Conservation (phyloP, 2,329 filamentous ascomycete species). For the Scedosporium dehoogii region DNA sequence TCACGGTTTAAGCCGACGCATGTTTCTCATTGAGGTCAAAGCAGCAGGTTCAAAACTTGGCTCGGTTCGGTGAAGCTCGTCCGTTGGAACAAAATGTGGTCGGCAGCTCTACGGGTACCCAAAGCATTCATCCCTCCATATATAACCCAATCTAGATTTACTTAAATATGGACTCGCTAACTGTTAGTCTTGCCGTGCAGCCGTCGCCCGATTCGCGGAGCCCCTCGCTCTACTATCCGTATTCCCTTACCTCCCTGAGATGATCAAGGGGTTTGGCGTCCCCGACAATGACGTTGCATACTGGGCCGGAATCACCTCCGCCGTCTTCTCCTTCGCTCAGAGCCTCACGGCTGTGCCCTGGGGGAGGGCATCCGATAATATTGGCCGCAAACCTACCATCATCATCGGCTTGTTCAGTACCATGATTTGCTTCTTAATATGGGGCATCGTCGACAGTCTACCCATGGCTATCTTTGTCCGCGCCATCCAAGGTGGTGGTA, state of each 20-base stretch:
- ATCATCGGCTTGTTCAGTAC: constrained; percentile 64
- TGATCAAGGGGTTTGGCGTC: constrained; percentile 72
- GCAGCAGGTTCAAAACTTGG: not conserved
- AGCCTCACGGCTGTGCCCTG: constrained; percentile 63
- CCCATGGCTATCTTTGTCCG: constrained; percentile 71
- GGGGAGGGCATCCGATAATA: constrained; percentile 66
- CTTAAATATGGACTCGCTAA: not conserved
- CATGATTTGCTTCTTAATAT: constrained; percentile 71
- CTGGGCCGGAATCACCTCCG: constrained; percentile 69
- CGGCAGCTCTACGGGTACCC: not conserved
- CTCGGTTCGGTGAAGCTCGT: not conserved
- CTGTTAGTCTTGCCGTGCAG: constrained; percentile 26
- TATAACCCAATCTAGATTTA: not conserved
- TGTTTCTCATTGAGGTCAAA: not conserved
- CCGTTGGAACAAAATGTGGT: not conserved
- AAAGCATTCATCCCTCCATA: not conserved
- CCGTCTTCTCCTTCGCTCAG: constrained; percentile 63
- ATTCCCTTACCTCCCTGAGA: constrained; percentile 64
- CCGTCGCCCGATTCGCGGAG: constrained; percentile 70
- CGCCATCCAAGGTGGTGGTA: constrained; percentile 70
- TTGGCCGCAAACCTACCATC: constrained; percentile 76
- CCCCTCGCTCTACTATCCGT: constrained; percentile 64
- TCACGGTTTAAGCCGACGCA: not conserved
- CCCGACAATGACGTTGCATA: constrained; percentile 62
- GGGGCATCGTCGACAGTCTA: constrained; percentile 73